Conservation (phyloP, 169 alveolate species). For the Plasmodium relictum region DNA sequence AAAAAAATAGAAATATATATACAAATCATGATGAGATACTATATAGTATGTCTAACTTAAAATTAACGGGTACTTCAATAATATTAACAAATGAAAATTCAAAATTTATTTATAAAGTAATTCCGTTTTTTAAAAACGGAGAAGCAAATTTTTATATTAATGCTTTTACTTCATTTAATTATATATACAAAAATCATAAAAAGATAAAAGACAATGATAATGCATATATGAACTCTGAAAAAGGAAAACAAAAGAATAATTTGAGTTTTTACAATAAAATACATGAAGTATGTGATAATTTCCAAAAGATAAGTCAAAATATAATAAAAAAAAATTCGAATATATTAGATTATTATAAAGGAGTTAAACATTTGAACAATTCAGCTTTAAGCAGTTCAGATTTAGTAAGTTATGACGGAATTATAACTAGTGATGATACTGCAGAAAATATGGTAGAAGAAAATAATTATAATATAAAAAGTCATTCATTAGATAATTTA, state of each 20-base stretch:
- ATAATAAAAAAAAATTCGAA: too few species aligned
- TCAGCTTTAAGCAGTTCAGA: too few species aligned
- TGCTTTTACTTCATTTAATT: constrained; percentile 12
- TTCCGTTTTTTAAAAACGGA: constrained; percentile 75
- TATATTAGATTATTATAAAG: too few species aligned
- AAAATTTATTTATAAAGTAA: constrained; percentile 50
- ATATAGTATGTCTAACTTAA: constrained; percentile 23
- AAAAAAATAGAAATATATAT: neutral
- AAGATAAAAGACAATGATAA: neutral
- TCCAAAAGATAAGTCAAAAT: neutral
- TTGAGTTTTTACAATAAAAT: neutral
- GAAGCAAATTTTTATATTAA: constrained; percentile 48
- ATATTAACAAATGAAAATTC: constrained; percentile 50
- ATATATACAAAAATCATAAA: neutral
- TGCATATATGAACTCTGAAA: neutral
- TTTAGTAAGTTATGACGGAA: too few species aligned
- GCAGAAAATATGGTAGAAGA: too few species aligned
- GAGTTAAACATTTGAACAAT: too few species aligned
- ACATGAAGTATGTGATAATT: neutral
- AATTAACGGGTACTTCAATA: constrained; percentile 65
- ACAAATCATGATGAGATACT: constrained; percentile 18
- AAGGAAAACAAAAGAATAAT: neutral
- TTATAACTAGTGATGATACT: too few species aligned
- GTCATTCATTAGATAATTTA: too few species aligned
- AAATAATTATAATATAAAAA: too few species aligned